phyloP scores from a whole-genome alignment of 164 flowering plant species.

The Aristolochia californica region DNA sequence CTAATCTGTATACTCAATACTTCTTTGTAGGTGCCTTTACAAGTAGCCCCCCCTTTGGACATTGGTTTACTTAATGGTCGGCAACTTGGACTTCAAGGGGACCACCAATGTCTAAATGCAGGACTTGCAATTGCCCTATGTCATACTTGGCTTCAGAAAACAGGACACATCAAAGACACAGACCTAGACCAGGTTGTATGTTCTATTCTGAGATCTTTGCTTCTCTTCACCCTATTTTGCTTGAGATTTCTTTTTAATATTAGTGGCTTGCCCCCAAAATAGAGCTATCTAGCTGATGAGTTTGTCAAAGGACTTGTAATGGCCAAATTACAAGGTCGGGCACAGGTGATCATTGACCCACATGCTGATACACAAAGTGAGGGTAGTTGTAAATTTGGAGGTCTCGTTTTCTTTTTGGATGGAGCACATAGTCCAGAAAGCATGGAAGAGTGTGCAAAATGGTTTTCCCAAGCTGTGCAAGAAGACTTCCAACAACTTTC shows the following conservation, averaged over 20 bases:
- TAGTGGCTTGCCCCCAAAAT: slow-evolving; percentile 5
- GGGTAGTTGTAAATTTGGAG: slow-evolving; percentile 17
- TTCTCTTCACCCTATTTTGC: background rate
- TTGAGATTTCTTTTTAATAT: background rate
- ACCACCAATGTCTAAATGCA: slow-evolving; percentile 81
- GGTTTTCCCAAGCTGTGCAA: slow-evolving; percentile 65
- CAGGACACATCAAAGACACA: slow-evolving; percentile 45
- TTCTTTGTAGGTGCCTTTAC: slow-evolving; percentile 54
- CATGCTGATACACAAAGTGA: slow-evolving; percentile 21
- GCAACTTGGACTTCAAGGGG: slow-evolving; percentile 82
- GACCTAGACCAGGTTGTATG: slow-evolving; percentile 50
- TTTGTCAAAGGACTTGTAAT: slow-evolving; percentile 66
- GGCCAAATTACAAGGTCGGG: slow-evolving; percentile 82
- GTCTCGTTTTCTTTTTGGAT: slow-evolving; percentile 79
- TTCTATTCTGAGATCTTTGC: slow-evolving; percentile 1
- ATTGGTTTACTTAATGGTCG: slow-evolving; percentile 49
- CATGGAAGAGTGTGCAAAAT: slow-evolving; percentile 83
- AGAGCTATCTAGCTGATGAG: slow-evolving; percentile 69
- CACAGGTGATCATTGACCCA: slow-evolving; percentile 68
- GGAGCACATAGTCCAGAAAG: slow-evolving; percentile 99
- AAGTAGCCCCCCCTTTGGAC: slow-evolving; percentile 65
- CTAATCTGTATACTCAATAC: too few relatives aligned
- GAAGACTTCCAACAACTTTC: slow-evolving; percentile 29
- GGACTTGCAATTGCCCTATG: slow-evolving; percentile 82
- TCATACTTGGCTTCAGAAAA: slow-evolving; percentile 69